Evolutionary conservation across 169 alveolate species (phyloP).

Genomic region (Eimeria falciformis): DNA sequence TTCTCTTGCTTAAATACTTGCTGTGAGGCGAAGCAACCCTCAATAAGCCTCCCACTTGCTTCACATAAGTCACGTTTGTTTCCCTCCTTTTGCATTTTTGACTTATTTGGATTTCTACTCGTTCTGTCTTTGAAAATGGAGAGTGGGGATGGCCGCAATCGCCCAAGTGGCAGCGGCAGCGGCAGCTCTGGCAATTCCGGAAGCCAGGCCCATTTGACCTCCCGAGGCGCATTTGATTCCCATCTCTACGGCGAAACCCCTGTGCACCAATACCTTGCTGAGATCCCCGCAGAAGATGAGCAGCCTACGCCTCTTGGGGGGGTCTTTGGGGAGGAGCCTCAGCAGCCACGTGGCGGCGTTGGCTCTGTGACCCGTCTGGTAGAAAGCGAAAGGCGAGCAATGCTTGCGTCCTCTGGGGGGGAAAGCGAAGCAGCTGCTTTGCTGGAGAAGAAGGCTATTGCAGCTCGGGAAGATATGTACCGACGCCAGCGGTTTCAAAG

Average conservation of each 20-base stretch:
- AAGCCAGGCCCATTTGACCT: slow-evolving; percentile 50
- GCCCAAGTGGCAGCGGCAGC: slow-evolving; percentile 25
- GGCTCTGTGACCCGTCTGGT: slow-evolving; percentile 44
- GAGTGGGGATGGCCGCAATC: slow-evolving; percentile 67
- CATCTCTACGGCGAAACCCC: slow-evolving; percentile 77
- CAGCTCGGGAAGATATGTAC: slow-evolving; percentile 75
- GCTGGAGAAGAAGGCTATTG: slow-evolving; percentile 72
- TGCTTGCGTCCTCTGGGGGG: slow-evolving; percentile 20
- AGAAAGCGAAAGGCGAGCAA: slow-evolving; percentile 14
- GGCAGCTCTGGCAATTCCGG: slow-evolving; percentile 39
- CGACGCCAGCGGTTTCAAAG: slow-evolving; percentile 75
- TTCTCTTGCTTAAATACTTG: too few species aligned
- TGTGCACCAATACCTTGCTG: slow-evolving; percentile 72
- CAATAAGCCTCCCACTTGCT: too few species aligned
- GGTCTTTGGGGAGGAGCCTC: slow-evolving; percentile 21
- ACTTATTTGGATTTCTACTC: too few species aligned
- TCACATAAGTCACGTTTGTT: too few species aligned
- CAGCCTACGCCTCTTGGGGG: slow-evolving; percentile 58
- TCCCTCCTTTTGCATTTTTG: too few species aligned
- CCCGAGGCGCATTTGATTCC: slow-evolving; percentile 70
- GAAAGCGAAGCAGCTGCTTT: slow-evolving; percentile 20
- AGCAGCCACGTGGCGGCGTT: slow-evolving; percentile 24
- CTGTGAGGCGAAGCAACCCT: too few species aligned
- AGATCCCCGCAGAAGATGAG: slow-evolving; percentile 74
- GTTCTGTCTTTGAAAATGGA: not conserved